Evolutionary conservation across 2,329 filamentous ascomycete species (phyloP).

Genomic region (Seiridium cupressi): DNA sequence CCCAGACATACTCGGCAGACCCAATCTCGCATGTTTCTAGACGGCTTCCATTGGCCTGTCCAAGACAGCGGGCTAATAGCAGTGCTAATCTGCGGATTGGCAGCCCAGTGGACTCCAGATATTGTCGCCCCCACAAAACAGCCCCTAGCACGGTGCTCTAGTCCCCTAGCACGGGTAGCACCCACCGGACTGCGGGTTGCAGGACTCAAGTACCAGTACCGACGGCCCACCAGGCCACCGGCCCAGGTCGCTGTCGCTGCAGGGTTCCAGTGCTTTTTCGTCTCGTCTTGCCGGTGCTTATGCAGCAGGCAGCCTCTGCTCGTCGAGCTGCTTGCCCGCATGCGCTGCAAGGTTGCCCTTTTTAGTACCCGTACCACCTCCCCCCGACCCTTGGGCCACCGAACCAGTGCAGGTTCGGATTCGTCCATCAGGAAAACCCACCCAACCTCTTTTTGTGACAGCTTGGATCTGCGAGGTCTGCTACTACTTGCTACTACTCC

Average conservation of each 20-base stretch:
- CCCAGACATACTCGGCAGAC: neutral
- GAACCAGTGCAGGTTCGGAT: neutral
- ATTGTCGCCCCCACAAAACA: slow-evolving; percentile 5
- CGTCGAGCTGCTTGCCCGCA: too few relatives aligned
- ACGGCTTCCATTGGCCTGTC: slow-evolving; percentile 2
- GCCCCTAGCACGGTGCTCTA: neutral
- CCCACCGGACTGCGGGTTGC: neutral
- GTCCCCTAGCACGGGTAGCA: neutral
- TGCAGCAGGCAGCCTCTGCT: too few relatives aligned
- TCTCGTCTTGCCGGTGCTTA: too few relatives aligned
- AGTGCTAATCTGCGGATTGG: neutral
- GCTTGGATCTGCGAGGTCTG: neutral
- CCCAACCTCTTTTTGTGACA: slow-evolving; percentile 1
- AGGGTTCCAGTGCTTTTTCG: too few relatives aligned
- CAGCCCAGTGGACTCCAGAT: slow-evolving; percentile 2
- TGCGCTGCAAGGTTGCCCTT: too few relatives aligned
- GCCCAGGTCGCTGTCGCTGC: too few relatives aligned
- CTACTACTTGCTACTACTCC: neutral
- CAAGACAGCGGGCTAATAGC: neutral
- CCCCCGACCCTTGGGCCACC: neutral
- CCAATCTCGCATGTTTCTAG: slow-evolving; percentile 9
- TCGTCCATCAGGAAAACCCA: neutral
- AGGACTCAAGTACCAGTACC: too few relatives aligned
- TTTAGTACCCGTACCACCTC: too few relatives aligned
- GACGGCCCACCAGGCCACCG: too few relatives aligned